A percentile compares a stretch with the other conserved stretches of the same genome.
Conservation (phyloP, 202 grass and related monocot species). For the Sporobolus alterniflorus region DNA sequence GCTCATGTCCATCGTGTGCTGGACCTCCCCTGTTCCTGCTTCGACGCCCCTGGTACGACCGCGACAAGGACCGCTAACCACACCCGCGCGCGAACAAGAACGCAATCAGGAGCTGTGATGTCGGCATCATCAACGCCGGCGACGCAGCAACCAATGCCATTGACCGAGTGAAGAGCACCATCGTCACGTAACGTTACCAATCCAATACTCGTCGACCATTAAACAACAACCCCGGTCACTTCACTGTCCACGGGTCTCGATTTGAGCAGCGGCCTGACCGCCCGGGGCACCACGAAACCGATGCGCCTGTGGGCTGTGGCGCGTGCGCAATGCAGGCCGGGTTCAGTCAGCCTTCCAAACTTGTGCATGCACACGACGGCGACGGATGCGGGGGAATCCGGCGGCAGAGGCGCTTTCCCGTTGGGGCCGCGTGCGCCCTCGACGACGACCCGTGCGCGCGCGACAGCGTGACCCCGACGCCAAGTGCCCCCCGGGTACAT, state of each 20-base stretch:
- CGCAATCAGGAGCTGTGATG: no score
- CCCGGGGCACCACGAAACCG: neutral
- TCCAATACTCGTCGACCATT: neutral
- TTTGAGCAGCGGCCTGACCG: no score
- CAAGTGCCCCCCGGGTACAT: no score
- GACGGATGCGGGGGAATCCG: slow-evolving; percentile 21
- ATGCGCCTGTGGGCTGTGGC: no score
- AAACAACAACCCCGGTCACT: neutral
- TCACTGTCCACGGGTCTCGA: neutral
- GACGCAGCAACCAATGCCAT: no score
- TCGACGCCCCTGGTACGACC: slow-evolving; percentile 1
- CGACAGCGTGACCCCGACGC: neutral
- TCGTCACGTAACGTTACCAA: no score
- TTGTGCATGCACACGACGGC: slow-evolving; percentile 23
- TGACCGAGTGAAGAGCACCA: no score
- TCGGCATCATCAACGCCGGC: no score
- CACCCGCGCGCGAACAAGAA: neutral
- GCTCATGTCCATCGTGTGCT: neutral
- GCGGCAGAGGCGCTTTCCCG: slow-evolving; percentile 47
- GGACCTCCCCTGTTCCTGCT: neutral
- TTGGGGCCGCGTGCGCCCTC: slow-evolving; percentile 34
- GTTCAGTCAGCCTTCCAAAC: neutral
- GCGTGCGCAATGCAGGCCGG: neutral
- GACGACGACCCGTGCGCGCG: slow-evolving; percentile 9
- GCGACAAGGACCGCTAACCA: slow-evolving; percentile 13